Evolutionary conservation across 1,284 basidiomycete species (phyloP).

Genomic region (Trichosporon asahii): DNA sequence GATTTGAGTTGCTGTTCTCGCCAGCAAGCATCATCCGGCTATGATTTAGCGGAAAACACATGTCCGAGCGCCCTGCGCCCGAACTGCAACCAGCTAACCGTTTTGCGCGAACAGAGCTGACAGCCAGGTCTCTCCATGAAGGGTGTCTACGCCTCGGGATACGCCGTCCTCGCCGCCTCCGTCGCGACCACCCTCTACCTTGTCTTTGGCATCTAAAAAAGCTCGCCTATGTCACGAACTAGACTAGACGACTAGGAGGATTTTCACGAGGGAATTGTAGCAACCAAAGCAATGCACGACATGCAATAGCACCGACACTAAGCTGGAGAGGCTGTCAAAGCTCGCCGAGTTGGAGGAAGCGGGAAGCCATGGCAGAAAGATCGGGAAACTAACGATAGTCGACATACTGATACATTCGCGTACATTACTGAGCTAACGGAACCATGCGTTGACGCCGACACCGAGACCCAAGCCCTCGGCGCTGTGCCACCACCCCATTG

Average conservation of each 20-base stretch:
- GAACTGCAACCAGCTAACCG: neutral
- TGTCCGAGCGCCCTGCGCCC: neutral
- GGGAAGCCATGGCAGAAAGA: too few species aligned
- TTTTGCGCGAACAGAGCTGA: constrained; percentile 10
- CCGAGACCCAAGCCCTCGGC: constrained; percentile 34
- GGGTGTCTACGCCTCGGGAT: constrained; percentile 72
- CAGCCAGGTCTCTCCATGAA: constrained; percentile 70
- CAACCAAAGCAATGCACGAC: constrained; percentile 11
- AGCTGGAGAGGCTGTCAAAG: neutral
- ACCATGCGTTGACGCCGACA: constrained; percentile 47
- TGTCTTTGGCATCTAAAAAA: constrained; percentile 21
- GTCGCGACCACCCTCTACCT: constrained; percentile 65
- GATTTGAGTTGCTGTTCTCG: too few species aligned
- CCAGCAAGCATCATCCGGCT: neutral
- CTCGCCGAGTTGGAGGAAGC: too few species aligned
- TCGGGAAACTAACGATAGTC: neutral
- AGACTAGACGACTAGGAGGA: constrained; percentile 5
- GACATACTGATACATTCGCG: neutral
- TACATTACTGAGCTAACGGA: constrained; percentile 25
- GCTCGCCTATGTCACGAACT: neutral
- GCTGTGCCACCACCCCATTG: constrained; percentile 48
- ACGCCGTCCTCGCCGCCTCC: constrained; percentile 77
- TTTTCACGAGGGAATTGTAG: constrained; percentile 11
- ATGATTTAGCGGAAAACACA: neutral
- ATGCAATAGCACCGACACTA: constrained; percentile 3